A percentile compares a stretch with the other conserved stretches of the same genome.
These are phyloP conservation scores for Nicotiana undulata DNA, from an alignment of 257 asterid species.

Conservation along the genomic window DNA sequence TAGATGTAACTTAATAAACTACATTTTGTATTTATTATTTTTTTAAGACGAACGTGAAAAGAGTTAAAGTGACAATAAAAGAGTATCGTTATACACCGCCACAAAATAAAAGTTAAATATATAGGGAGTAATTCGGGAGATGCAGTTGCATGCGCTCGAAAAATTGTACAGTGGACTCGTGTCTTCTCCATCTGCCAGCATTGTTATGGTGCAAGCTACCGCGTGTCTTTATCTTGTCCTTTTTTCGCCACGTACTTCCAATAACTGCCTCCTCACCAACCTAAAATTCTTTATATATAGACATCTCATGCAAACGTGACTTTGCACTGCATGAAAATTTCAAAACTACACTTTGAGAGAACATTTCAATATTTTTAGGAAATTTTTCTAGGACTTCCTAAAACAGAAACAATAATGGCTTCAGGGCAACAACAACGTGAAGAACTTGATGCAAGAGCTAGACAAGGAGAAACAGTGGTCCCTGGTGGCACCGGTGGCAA, in stretches of 20 bases:
- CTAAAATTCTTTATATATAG: too few relatives aligned
- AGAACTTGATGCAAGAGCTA: constrained; percentile 58
- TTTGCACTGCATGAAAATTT: not conserved
- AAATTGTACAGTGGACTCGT: not conserved
- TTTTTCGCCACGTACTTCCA: not conserved
- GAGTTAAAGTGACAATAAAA: too few relatives aligned
- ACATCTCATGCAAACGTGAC: not conserved
- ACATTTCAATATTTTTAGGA: too few relatives aligned
- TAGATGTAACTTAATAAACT: too few relatives aligned
- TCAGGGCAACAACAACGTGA: constrained; percentile 36
- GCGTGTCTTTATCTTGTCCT: not conserved
- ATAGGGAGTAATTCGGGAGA: not conserved
- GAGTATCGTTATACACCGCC: too few relatives aligned
- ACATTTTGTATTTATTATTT: too few relatives aligned
- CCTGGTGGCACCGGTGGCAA: constrained; percentile 92
- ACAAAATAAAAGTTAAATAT: too few relatives aligned
- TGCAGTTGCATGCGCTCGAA: not conserved
- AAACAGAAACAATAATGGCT: constrained; percentile 26
- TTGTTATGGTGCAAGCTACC: not conserved
- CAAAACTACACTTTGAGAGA: not conserved
- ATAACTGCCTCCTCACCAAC: not conserved
- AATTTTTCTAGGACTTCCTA: too few relatives aligned
- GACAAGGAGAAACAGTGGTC: constrained; percentile 59
- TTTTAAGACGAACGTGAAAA: too few relatives aligned
- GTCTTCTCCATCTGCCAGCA: not conserved